These are phyloP conservation scores for Amoeboaphelidium protococcarum DNA, from an alignment of 371 early-diverging fungal genomes.

Conservation along the genomic window DNA sequence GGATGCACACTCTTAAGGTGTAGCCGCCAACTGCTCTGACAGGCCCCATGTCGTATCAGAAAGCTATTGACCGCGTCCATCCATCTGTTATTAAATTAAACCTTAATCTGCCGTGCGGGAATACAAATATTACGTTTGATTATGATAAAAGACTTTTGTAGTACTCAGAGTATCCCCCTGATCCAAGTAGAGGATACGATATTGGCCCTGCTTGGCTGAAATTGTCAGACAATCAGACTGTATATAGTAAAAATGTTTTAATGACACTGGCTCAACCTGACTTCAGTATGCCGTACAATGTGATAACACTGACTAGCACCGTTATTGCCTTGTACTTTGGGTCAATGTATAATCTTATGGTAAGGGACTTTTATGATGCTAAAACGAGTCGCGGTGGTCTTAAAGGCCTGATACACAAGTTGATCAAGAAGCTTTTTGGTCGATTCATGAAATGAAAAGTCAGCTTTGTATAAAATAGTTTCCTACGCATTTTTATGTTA, in stretches of 20 bases:
- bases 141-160: conserved; percentile 71
- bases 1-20: conserved; percentile 46
- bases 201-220: conserved; percentile 18
- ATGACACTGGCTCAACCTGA: conserved; percentile 79
- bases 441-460: too few relatives aligned
- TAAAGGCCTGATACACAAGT: too few relatives aligned
- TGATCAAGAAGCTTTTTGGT: too few relatives aligned
- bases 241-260: conserved; percentile 50
- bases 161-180: conserved; percentile 85
- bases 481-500: too few relatives aligned
- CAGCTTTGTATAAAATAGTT: too few relatives aligned
- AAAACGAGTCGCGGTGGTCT: too few relatives aligned
- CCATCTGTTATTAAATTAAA: conserved; percentile 50
- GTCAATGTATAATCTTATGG: conserved; percentile 44
- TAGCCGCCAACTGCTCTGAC: not conserved
- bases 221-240: conserved; percentile 15
- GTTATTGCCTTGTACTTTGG: conserved; percentile 80
- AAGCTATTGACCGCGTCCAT: conserved; percentile 45
- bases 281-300: conserved; percentile 95
- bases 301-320: conserved; percentile 83
- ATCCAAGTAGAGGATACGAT: conserved; percentile 84
- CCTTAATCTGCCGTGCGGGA: conserved; percentile 28
- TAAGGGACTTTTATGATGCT: conserved; percentile 1
- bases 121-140: conserved; percentile 32
- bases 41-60: conserved; percentile 16